A percentile compares a stretch with the other conserved stretches of the same genome.
Conservation (phyloP, 163 green algal genomes). For the Prototheca cutis region DNA sequence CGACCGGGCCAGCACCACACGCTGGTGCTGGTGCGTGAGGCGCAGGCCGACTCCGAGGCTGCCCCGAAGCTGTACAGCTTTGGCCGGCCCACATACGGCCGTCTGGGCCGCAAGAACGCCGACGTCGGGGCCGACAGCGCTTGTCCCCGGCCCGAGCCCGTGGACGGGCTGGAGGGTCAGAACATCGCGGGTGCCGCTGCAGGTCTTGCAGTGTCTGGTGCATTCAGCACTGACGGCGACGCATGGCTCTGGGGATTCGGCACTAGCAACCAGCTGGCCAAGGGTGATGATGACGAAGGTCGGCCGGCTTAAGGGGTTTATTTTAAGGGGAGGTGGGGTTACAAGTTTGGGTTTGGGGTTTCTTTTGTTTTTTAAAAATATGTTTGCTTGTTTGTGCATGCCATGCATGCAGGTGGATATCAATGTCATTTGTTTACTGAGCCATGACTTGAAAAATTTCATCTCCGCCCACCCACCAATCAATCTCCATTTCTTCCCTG, state of each 20-base stretch:
- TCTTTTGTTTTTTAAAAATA: no score
- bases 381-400: no score
- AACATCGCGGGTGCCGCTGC: constrained; percentile 34
- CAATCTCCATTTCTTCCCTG: neutral
- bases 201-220: constrained; percentile 33
- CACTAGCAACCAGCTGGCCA: constrained; percentile 69
- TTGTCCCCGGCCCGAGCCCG: constrained; percentile 30
- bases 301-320: constrained; percentile 19
- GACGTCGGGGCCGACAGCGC: constrained; percentile 29
- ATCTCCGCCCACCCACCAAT: no score
- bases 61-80: constrained; percentile 46
- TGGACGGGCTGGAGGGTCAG: constrained; percentile 43
- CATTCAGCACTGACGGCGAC: constrained; percentile 19
- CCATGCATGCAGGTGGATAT: no score
- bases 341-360: neutral
- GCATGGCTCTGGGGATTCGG: constrained; percentile 69
- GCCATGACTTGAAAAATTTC: no score
- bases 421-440: no score
- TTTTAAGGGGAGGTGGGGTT: constrained; percentile 6
- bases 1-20: constrained; percentile 72
- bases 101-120: constrained; percentile 50
- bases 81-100: constrained; percentile 70
- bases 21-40: constrained; percentile 38
- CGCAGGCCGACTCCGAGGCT: neutral
- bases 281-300: constrained; percentile 60